Evolutionary conservation across 202 grass and related monocot genomes (phyloP).

Genomic region (Zizania palustris): DNA sequence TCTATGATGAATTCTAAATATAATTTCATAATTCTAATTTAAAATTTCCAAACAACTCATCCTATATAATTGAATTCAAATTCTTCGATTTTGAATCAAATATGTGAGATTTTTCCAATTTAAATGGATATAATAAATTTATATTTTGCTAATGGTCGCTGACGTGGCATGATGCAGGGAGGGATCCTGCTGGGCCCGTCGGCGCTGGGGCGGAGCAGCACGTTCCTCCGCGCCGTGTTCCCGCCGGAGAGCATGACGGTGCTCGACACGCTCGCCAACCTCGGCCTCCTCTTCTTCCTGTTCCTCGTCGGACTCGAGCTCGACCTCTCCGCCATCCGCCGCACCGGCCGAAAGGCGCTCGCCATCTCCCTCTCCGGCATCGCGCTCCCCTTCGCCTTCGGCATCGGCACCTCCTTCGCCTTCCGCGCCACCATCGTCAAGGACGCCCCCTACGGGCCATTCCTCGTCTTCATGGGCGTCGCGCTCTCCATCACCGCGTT

Average conservation of each 20-base stretch:
- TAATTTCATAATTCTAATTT: too few relatives aligned
- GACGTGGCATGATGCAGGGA: constrained; percentile 49
- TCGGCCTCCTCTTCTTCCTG: constrained; percentile 73
- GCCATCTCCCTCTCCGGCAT: constrained; percentile 69
- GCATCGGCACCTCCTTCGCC: constrained; percentile 69
- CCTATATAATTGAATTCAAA: too few relatives aligned
- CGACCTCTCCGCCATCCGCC: constrained; percentile 63
- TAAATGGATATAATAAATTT: too few relatives aligned
- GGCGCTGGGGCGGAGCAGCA: constrained; percentile 66
- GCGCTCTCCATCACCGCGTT: constrained; percentile 92
- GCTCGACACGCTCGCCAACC: constrained; percentile 71
- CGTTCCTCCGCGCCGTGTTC: constrained; percentile 64
- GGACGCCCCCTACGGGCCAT: constrained; percentile 46
- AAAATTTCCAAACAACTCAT: too few relatives aligned
- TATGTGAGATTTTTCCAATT: too few relatives aligned
- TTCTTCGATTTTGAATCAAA: too few relatives aligned
- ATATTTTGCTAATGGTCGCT: too few relatives aligned
- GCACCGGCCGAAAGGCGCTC: constrained; percentile 68
- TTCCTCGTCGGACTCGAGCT: constrained; percentile 77
- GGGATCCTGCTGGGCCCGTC: constrained; percentile 75
- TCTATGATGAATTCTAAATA: too few relatives aligned
- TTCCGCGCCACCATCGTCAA: constrained; percentile 71
- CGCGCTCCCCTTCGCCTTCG: constrained; percentile 63
- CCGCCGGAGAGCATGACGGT: constrained; percentile 59
- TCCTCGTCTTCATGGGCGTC: constrained; percentile 92